Conservation (phyloP, 2,329 filamentous ascomycete genomes). For the Hypoxylon sp. region DNA sequence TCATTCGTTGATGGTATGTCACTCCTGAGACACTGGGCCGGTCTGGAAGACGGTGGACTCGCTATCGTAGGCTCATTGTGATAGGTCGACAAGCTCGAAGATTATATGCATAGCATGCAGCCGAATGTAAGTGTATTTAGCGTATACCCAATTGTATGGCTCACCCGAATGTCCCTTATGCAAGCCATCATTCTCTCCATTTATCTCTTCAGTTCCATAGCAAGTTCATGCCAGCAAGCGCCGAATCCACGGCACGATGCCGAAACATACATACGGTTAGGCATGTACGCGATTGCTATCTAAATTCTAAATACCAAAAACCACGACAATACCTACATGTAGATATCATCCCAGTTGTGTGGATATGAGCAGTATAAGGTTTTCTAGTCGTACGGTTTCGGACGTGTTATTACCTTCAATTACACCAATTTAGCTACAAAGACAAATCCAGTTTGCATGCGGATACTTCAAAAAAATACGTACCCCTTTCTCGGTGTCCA, state of each 20-base stretch:
- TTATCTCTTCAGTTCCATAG: not conserved
- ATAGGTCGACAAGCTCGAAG: slow-evolving; percentile 8
- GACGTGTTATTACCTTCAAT: slow-evolving; percentile 8
- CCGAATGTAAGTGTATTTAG: slow-evolving; percentile 14
- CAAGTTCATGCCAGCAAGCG: slow-evolving; percentile 9
- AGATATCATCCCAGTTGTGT: not conserved
- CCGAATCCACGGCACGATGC: slow-evolving; percentile 2
- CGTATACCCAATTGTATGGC: slow-evolving; percentile 19
- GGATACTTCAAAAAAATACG: slow-evolving; percentile 7
- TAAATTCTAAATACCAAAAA: not conserved
- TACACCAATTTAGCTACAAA: too few relatives aligned
- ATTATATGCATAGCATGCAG: not conserved
- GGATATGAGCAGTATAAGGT: not conserved
- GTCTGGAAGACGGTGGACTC: slow-evolving; percentile 19
- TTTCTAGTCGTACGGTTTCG: slow-evolving; percentile 29
- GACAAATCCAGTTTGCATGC: slow-evolving; percentile 24
- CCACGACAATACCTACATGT: not conserved
- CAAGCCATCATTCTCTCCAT: slow-evolving; percentile 15
- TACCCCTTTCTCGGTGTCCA: slow-evolving; percentile 4
- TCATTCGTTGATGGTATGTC: slow-evolving; percentile 17
- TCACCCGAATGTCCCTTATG: slow-evolving; percentile 11
- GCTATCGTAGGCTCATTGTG: slow-evolving; percentile 7
- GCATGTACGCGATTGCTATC: not conserved
- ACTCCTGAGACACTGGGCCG: slow-evolving; percentile 24
- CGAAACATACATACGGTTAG: slow-evolving; percentile 21